These are phyloP conservation scores for Cyberlindnera suaveolens DNA, from an alignment of 805 yeast species.

Conservation along the genomic window DNA sequence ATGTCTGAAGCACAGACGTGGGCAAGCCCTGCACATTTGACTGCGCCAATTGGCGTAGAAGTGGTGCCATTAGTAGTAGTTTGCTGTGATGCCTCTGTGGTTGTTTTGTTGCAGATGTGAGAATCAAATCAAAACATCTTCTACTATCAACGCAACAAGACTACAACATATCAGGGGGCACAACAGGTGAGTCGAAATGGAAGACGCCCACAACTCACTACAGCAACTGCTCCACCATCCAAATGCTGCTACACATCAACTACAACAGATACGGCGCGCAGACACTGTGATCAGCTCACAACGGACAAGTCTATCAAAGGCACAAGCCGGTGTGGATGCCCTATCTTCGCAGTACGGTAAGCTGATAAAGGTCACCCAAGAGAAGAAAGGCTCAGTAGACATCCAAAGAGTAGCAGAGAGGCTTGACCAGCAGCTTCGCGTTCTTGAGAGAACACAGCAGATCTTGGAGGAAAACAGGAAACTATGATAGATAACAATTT, in stretches of 20 bases:
- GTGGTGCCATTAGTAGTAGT: neutral
- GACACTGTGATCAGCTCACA: conserved; percentile 20
- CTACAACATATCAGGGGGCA: neutral
- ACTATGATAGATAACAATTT: conserved; percentile 2
- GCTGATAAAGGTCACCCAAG: conserved; percentile 2
- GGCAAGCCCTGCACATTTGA: neutral
- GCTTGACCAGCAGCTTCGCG: conserved; percentile 65
- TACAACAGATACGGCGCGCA: conserved; percentile 18
- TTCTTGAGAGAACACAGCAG: conserved; percentile 52
- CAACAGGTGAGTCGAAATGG: neutral
- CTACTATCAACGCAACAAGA: neutral
- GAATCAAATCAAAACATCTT: neutral
- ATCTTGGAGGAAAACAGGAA: conserved; percentile 27
- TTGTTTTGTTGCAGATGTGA: neutral
- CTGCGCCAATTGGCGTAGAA: neutral
- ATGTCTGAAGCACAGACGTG: neutral
- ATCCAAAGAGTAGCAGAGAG: conserved; percentile 58
- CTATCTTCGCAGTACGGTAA: conserved; percentile 5
- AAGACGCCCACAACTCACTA: conserved; percentile 2
- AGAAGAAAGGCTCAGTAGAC: conserved; percentile 13
- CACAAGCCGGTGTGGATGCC: conserved; percentile 6
- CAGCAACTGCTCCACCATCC: conserved; percentile 6
- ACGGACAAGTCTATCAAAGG: conserved; percentile 8
- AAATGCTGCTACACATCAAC: conserved; percentile 11
- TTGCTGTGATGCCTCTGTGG: neutral